Conservation (phyloP, 2,329 filamentous ascomycete genomes). For the Penicillium polonicum region DNA sequence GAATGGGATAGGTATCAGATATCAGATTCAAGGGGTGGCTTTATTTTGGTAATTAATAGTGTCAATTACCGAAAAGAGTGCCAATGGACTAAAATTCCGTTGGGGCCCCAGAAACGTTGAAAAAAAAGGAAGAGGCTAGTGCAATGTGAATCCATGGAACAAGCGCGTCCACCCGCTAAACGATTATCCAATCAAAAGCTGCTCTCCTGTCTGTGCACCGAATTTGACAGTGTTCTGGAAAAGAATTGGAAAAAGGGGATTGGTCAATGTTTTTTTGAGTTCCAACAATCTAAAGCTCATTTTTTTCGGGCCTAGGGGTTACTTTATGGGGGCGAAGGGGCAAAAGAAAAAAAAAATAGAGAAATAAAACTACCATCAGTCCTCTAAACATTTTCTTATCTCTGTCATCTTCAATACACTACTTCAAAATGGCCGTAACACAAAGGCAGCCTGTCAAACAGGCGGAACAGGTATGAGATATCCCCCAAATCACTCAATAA, state of each 20-base stretch:
- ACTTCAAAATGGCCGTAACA: conserved; percentile 3
- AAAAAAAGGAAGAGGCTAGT: conserved; percentile 3
- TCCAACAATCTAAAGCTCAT: conserved; percentile 6
- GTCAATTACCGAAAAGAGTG: neutral
- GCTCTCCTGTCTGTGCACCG: neutral
- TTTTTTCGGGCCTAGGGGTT: conserved; percentile 2
- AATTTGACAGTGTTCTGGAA: conserved; percentile 12
- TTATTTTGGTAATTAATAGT: neutral
- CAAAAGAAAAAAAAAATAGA: neutral
- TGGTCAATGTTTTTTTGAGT: neutral
- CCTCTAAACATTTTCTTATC: neutral
- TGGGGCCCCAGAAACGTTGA: conserved; percentile 8
- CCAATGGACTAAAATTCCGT: neutral
- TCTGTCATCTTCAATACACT: neutral
- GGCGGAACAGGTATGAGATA: neutral
- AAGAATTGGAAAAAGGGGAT: conserved; percentile 4
- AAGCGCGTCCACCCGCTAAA: neutral
- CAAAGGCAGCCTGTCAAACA: conserved; percentile 9
- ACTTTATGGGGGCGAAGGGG: conserved; percentile 8
- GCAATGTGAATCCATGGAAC: conserved; percentile 6
- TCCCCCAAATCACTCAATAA: neutral
- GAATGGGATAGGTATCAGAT: neutral
- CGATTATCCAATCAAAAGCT: neutral
- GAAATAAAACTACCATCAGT: conserved; percentile 2
- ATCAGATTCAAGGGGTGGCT: neutral